A percentile compares a stretch with the other conserved stretches of the same genome.
Conservation (phyloP, 192 early-diverging fungal species). For the Pecoramyces ruminantium region DNA sequence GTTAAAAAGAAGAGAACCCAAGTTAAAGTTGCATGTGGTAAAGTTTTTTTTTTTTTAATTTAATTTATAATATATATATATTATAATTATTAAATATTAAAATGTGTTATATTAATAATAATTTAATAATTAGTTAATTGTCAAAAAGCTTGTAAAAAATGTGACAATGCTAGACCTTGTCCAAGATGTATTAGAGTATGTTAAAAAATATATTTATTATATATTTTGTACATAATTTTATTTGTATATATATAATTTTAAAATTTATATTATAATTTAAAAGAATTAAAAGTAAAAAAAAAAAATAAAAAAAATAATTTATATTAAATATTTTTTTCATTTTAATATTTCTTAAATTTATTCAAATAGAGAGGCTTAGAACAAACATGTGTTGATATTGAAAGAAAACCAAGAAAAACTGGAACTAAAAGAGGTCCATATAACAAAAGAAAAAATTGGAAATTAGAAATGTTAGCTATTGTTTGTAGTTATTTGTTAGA, state of each 20-base stretch:
- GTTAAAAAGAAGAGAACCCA: constrained; percentile 42
- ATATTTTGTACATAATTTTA: too few species aligned
- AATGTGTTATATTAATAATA: too few species aligned
- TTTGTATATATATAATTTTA: too few species aligned
- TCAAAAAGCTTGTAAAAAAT: constrained; percentile 82
- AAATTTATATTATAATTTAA: too few species aligned
- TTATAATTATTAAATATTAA: too few species aligned
- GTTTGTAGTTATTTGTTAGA: background rate
- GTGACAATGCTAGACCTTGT: constrained; percentile 70
- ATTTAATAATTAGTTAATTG: constrained; percentile 57
- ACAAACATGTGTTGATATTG: constrained; percentile 55
- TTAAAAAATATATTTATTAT: too few species aligned
- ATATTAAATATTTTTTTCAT: too few species aligned
- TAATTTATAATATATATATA: too few species aligned
- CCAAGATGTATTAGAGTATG: constrained; percentile 41
- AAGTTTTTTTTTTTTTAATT: background rate
- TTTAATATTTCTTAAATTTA: too few species aligned
- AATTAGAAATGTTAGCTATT: background rate
- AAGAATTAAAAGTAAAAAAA: too few species aligned
- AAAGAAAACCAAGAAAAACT: constrained; percentile 62
- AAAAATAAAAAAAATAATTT: too few species aligned
- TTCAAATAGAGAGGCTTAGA: constrained; percentile 34
- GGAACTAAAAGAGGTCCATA: constrained; percentile 76
- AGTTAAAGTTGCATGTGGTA: constrained; percentile 81
- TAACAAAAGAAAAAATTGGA: constrained; percentile 25